These are phyloP conservation scores for Persicaria tinctoria DNA, from an alignment of 148 eudicot genomes.

Conservation along the genomic window DNA sequence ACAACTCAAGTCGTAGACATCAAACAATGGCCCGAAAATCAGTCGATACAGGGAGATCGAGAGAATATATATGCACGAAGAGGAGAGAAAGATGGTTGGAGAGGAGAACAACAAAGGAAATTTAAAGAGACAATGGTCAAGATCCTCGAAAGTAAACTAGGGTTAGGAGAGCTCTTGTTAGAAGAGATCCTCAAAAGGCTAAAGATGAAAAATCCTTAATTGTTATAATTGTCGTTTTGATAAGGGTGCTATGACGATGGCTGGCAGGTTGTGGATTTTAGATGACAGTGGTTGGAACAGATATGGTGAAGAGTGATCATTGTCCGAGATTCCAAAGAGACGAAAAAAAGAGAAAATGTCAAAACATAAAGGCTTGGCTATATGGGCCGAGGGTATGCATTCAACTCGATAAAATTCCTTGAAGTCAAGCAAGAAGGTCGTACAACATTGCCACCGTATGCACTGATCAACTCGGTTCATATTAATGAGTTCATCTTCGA, in stretches of 20 bases:
- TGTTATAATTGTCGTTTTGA: constrained; percentile 28
- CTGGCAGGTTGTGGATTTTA: neutral
- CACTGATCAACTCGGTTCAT: no score
- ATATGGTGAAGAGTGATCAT: no score
- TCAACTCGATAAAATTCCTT: no score
- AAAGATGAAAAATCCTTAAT: constrained; percentile 22
- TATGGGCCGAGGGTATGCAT: no score
- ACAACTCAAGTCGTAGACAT: neutral
- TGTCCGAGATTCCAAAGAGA: no score
- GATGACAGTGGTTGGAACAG: neutral
- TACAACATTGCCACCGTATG: no score
- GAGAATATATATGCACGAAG: neutral
- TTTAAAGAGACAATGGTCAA: constrained; percentile 48
- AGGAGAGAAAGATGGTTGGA: constrained; percentile 16
- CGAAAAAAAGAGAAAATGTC: no score
- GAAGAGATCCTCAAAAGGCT: constrained; percentile 46
- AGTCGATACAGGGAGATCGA: neutral
- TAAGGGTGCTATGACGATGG: constrained; percentile 12
- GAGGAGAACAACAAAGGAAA: constrained; percentile 39
- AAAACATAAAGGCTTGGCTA: no score
- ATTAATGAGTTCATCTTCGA: no score
- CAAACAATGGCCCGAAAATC: neutral
- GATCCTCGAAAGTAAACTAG: constrained; percentile 34
- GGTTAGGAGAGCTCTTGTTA: constrained; percentile 52
- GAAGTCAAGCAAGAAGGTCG: no score